A percentile compares a stretch with the other conserved stretches of the same genome.
Evolutionary conservation across 495 filamentous ascomycete species (phyloP).

Genomic region (Tuber calosporum): DNA sequence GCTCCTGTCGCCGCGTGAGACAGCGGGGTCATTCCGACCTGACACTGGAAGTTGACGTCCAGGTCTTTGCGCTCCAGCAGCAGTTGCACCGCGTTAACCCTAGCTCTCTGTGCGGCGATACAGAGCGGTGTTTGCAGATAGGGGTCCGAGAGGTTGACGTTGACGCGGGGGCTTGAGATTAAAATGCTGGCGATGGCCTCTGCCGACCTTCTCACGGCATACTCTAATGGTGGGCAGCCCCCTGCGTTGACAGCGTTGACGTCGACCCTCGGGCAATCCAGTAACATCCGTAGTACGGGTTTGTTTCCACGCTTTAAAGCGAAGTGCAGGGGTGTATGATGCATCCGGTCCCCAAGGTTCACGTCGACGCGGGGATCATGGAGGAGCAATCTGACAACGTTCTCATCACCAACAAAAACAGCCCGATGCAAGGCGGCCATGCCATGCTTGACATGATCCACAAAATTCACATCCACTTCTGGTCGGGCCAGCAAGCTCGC

Average conservation of each 20-base stretch:
- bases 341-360: background rate
- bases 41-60: background rate
- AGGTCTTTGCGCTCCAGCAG: background rate
- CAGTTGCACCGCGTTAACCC: background rate
- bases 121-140: background rate
- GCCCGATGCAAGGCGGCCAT: background rate
- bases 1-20: background rate
- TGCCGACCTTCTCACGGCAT: background rate
- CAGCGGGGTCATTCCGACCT: background rate
- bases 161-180: background rate
- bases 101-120: background rate
- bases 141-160: background rate
- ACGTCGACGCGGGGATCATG: background rate
- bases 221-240: background rate
- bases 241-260: background rate
- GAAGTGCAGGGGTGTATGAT: background rate
- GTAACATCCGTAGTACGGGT: background rate
- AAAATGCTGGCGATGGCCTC: background rate
- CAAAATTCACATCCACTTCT: background rate
- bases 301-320: background rate
- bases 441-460: background rate
- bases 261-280: background rate
- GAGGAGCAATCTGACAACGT: background rate
- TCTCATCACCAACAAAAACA: background rate
- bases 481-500: background rate